Base-by-base conservation (phyloP, 1,284 basidiomycete species). In the Ganoderma multipileum region DNA sequence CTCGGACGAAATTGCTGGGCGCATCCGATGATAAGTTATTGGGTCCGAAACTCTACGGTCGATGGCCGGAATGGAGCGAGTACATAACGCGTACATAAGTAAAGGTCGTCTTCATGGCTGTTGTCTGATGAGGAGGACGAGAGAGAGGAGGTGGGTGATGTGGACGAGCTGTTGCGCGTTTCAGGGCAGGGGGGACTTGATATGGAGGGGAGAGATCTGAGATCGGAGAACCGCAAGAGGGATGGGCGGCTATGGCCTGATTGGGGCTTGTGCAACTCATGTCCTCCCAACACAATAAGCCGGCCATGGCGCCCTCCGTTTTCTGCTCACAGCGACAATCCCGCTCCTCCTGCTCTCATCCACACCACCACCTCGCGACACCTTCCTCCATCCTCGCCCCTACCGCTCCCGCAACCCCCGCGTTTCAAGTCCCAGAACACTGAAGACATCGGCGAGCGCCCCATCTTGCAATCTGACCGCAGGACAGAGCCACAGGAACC, bases 271-370 rank as follows among this genome's bases (percentile, higher is more conserved):
- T 47, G 44, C 44, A 52, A 52, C 66, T 67, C 70, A 71, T 70
- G 66, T 64, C 63, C 47, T 57, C 42, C 42, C 47, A 68, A 72
- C 67, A 72, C 71, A 72, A 72, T 72, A 72, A 72, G 69, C 67
- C 18, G 30, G 16, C 67, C 61, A 58, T 64, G 66, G 62, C 71
- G 69, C 67, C 68, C 65, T 58, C 57, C 57, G 60, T 16, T 55
- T 39, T 63, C 71, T 68, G 58, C 66, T 69, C 68, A 64, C 47
- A 39, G 28, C 65, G 23, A 20, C 63, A 41, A 57, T 33, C 63
- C 26, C 16, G 47, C 28, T 30, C 62, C 64, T 50, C 30, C 59
- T 52, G 60, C 66, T 69, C 61, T 64, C 66, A 42, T 65, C 39
- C 54, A 50, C 41, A 68, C 71, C 68, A 72, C 71, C 71, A 71